A percentile compares a stretch with the other conserved stretches of the same genome.
Evolutionary conservation across 2,329 filamentous ascomycete genomes (phyloP).

Genomic region (Phialophora macrospora): DNA sequence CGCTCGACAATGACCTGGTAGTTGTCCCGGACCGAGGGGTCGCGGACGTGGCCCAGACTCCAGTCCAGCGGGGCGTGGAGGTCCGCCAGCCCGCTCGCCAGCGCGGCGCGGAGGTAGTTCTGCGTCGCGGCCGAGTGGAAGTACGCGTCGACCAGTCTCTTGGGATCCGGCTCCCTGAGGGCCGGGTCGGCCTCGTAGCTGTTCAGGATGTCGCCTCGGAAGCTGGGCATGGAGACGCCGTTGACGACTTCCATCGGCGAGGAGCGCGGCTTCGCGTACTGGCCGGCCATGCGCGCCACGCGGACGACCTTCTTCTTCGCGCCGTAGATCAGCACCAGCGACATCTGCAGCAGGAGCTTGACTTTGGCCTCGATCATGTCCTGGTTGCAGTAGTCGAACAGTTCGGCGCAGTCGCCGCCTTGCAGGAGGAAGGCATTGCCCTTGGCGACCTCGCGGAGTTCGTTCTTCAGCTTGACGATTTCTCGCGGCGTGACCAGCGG

Average conservation of each 20-base stretch:
- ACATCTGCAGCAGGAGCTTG: slow-evolving; percentile 96
- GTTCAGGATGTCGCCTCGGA: slow-evolving; percentile 94
- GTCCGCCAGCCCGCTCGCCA: slow-evolving; percentile 89
- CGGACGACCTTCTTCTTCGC: slow-evolving; percentile 81
- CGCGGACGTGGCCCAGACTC: slow-evolving; percentile 88
- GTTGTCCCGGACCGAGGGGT: slow-evolving; percentile 79
- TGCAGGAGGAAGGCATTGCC: slow-evolving; percentile 94
- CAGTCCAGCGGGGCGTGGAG: slow-evolving; percentile 92
- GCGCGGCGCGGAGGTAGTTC: slow-evolving; percentile 85
- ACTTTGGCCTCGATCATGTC: slow-evolving; percentile 92
- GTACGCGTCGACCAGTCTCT: slow-evolving; percentile 85
- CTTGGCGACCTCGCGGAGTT: slow-evolving; percentile 81
- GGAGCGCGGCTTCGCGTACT: slow-evolving; percentile 94
- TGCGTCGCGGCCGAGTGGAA: slow-evolving; percentile 93
- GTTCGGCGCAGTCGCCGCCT: slow-evolving; percentile 91
- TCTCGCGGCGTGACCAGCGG: slow-evolving; percentile 55
- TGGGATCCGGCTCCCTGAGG: slow-evolving; percentile 80
- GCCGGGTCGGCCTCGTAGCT: slow-evolving; percentile 70
- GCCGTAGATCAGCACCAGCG: slow-evolving; percentile 88
- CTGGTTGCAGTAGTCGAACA: slow-evolving; percentile 95
- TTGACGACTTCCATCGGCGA: slow-evolving; percentile 83
- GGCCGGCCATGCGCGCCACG: slow-evolving; percentile 93
- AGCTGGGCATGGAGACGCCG: slow-evolving; percentile 81
- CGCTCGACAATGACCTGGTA: slow-evolving; percentile 84
- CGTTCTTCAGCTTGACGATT: slow-evolving; percentile 77